A percentile compares a stretch with the other conserved stretches of the same genome.
Evolutionary conservation across 2,329 filamentous ascomycete genomes (phyloP).

Genomic region (Colletotrichum chlorophyti): DNA sequence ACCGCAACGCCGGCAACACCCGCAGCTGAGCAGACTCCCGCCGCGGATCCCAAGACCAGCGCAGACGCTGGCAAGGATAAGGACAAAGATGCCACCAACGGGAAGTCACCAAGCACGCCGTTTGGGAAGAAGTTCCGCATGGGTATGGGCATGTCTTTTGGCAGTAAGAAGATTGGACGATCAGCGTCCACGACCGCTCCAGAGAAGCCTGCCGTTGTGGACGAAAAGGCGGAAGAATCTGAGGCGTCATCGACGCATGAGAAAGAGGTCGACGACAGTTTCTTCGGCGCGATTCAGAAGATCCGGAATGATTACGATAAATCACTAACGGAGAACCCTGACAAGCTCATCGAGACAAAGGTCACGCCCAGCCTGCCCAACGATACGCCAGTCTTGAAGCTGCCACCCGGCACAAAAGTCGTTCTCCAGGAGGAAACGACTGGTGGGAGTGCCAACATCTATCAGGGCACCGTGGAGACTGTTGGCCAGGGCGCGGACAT

Average conservation of each 20-base stretch:
- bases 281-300: constrained; percentile 75
- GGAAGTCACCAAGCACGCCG: constrained; percentile 65
- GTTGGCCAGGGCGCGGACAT: constrained; percentile 79
- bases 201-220: constrained; percentile 74
- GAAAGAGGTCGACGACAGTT: constrained; percentile 77
- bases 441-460: constrained; percentile 81
- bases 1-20: constrained; percentile 54
- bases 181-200: constrained; percentile 69
- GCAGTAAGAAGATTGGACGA: constrained; percentile 83
- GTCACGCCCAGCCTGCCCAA: constrained; percentile 73
- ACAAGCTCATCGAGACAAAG: constrained; percentile 63
- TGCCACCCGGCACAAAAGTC: constrained; percentile 70
- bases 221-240: constrained; percentile 78
- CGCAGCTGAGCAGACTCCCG: constrained; percentile 54
- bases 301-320: constrained; percentile 78
- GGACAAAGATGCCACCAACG: constrained; percentile 54
- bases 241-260: constrained; percentile 70
- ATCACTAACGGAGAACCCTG: constrained; percentile 62
- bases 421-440: constrained; percentile 74
- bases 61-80: constrained; percentile 54
- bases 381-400: constrained; percentile 79
- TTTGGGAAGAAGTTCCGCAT: constrained; percentile 84
- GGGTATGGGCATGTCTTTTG: constrained; percentile 73
- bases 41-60: constrained; percentile 43
- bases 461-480: constrained; percentile 84